Evolutionary conservation across 352 stramenopile genomes (phyloP).

Genomic region (Aphanomyces stellatus): DNA sequence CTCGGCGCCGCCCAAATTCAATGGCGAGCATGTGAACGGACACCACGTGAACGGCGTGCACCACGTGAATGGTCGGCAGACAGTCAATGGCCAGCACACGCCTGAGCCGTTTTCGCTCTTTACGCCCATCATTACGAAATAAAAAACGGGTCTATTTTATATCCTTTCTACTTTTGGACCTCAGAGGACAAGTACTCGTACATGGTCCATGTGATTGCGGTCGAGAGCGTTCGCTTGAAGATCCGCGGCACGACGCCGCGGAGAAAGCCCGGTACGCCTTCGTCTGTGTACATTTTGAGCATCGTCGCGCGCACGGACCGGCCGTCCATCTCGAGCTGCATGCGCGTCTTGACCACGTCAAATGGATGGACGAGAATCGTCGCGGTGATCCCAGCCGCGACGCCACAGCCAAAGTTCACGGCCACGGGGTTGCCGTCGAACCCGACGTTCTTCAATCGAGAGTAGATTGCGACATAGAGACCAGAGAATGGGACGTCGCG

Average conservation of each 20-base stretch:
- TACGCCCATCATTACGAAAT: constrained; percentile 80
- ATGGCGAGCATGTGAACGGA: not conserved
- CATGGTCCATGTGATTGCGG: constrained; percentile 98
- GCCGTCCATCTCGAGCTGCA: constrained; percentile 74
- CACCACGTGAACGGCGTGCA: constrained; percentile 18
- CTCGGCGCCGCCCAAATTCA: not conserved
- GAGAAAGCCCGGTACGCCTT: constrained; percentile 91
- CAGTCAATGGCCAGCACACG: not conserved
- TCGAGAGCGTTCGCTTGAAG: constrained; percentile 95
- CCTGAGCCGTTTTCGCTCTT: constrained; percentile 71
- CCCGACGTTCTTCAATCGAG: constrained; percentile 37
- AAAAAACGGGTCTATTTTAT: constrained; percentile 23
- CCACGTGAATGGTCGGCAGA: constrained; percentile 21
- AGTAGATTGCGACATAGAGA: constrained; percentile 83
- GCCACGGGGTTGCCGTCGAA: constrained; percentile 26
- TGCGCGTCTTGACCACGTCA: constrained; percentile 83
- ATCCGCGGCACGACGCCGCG: constrained; percentile 91
- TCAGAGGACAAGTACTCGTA: constrained; percentile 93
- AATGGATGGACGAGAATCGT: constrained; percentile 79
- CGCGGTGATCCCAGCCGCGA: constrained; percentile 62
- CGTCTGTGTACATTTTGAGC: constrained; percentile 81
- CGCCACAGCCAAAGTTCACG: constrained; percentile 71
- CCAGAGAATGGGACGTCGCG: constrained; percentile 84
- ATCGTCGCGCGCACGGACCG: constrained; percentile 58
- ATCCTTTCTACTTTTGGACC: too few relatives aligned